Conservation (phyloP, 306 rosid genomes). For the Trichosanthes truncata region DNA sequence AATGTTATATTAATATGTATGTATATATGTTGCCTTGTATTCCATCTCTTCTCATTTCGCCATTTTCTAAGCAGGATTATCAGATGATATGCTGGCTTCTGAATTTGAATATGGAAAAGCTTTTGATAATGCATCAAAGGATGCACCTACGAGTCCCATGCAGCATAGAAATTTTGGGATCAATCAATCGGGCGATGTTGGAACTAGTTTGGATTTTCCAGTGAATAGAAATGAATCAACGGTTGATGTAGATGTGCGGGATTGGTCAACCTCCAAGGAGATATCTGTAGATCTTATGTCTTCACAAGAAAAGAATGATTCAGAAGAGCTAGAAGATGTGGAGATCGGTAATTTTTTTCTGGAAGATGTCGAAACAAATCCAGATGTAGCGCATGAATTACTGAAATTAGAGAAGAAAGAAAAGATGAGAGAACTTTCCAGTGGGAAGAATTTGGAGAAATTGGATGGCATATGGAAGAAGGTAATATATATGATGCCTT, state of each 20-base stretch:
- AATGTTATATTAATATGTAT: background rate
- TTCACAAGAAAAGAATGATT: slow-evolving; percentile 28
- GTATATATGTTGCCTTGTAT: background rate
- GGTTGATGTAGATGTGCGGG: slow-evolving; percentile 23
- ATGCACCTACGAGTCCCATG: slow-evolving; percentile 22
- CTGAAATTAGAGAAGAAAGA: slow-evolving; percentile 54
- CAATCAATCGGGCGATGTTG: slow-evolving; percentile 13
- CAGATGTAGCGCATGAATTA: slow-evolving; percentile 38
- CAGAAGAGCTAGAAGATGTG: slow-evolving; percentile 46
- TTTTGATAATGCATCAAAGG: slow-evolving; percentile 28
- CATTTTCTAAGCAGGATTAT: slow-evolving; percentile 53
- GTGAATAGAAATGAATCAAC: slow-evolving; percentile 29
- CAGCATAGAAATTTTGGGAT: slow-evolving; percentile 16
- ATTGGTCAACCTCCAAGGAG: slow-evolving; percentile 21
- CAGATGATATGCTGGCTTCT: slow-evolving; percentile 48
- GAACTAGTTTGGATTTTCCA: slow-evolving; percentile 13
- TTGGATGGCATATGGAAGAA: slow-evolving; percentile 87
- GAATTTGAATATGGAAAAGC: slow-evolving; percentile 54
- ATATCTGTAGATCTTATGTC: slow-evolving; percentile 21
- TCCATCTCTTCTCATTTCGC: slow-evolving; percentile 9
- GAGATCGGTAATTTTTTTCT: slow-evolving; percentile 75
- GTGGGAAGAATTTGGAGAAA: slow-evolving; percentile 69
- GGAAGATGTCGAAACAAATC: slow-evolving; percentile 46
- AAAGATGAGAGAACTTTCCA: slow-evolving; percentile 39
- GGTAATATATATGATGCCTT: slow-evolving; percentile 28